These are phyloP conservation scores for Pelargonium cotyledonis DNA, from an alignment of 441 rosid species.

Conservation along the genomic window DNA sequence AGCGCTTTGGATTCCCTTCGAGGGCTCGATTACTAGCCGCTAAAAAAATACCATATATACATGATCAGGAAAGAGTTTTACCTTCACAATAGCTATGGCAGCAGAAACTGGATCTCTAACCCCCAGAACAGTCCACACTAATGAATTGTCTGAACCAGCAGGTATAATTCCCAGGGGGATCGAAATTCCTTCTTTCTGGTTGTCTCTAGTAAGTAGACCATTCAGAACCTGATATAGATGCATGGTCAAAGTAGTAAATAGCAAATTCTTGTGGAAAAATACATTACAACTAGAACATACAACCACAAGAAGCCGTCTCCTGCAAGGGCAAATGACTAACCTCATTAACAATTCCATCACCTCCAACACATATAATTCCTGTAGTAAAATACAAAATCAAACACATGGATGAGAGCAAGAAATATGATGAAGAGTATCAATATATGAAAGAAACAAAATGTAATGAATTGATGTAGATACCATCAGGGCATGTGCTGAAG, in stretches of 20 bases:
- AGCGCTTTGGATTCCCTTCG: too few relatives aligned
- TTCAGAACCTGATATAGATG: conserved; percentile 62
- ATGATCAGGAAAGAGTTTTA: conserved; percentile 16
- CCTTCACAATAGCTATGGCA: conserved; percentile 90
- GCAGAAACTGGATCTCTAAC: conserved; percentile 96
- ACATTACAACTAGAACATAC: conserved; percentile 8
- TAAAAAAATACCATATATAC: neutral
- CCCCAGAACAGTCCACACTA: conserved; percentile 97
- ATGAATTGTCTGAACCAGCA: conserved; percentile 97
- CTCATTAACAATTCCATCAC: conserved; percentile 97
- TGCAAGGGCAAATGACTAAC: conserved; percentile 34
- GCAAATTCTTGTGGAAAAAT: neutral
- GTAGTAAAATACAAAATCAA: conserved; percentile 25
- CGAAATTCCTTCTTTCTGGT: conserved; percentile 93
- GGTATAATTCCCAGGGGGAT: conserved; percentile 98
- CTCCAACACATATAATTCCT: conserved; percentile 96
- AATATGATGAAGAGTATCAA: conserved; percentile 11
- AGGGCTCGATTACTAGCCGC: too few relatives aligned
- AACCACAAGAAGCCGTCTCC: conserved; percentile 10
- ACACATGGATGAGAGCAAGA: conserved; percentile 13
- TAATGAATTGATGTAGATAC: conserved; percentile 20
- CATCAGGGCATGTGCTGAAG: conserved; percentile 81
- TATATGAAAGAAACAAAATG: conserved; percentile 9
- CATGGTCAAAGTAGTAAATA: conserved; percentile 3
- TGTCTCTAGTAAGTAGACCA: conserved; percentile 78